Percentiles rank a stretch among this genome's conserved stretches.
Conservation (phyloP, 1,284 basidiomycete genomes). For the Anthracocystis walkeri region DNA sequence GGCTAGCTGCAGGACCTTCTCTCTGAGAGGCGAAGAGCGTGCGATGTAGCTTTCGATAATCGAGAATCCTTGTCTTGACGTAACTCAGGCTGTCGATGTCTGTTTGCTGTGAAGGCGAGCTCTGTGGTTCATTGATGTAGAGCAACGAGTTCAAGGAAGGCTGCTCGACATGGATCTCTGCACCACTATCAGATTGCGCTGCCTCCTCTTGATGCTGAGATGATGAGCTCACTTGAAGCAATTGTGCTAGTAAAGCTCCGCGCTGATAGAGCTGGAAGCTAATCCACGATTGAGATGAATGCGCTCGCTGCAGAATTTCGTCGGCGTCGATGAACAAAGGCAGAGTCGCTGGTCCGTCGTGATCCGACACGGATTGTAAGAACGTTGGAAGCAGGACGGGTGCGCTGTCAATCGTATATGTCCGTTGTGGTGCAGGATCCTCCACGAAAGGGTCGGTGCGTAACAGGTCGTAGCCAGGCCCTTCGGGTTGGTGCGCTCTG, state of each 20-base stretch:
- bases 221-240: background rate
- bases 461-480: background rate
- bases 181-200: too few species aligned
- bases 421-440: background rate
- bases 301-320: constrained; percentile 1
- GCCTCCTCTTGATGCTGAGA: background rate
- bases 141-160: constrained; percentile 11
- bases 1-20: background rate
- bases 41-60: constrained; percentile 12
- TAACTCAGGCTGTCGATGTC: background rate
- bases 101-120: background rate
- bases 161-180: constrained; percentile 7
- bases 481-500: background rate
- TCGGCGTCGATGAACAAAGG: constrained; percentile 4
- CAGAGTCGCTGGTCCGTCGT: constrained; percentile 3
- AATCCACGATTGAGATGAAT: constrained; percentile 1
- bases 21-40: constrained; percentile 4
- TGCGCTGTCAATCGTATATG: constrained; percentile 15
- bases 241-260: constrained; percentile 14
- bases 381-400: constrained; percentile 16
- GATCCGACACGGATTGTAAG: background rate
- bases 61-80: constrained; percentile 23
- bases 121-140: background rate
- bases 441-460: background rate
- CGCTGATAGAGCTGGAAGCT: constrained; percentile 10